Percentiles rank a stretch among this genome's conserved stretches.
Evolutionary conservation across 306 rosid species (phyloP).

Genomic region (Quercus alba): DNA sequence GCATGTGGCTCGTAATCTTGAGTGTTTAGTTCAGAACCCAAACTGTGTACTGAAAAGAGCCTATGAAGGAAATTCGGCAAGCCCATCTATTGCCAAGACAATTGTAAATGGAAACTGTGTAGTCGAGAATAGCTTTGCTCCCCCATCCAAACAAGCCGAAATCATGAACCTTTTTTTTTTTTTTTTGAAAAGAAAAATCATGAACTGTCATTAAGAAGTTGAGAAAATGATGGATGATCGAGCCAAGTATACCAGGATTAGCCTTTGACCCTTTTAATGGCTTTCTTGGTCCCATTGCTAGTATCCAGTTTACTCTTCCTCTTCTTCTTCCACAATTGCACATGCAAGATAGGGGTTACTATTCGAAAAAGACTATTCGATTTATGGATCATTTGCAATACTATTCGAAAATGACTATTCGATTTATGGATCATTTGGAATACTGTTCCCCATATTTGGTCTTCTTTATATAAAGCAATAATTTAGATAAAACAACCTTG

Average conservation of each 20-base stretch:
- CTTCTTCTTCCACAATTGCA: neutral
- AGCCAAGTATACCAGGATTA: constrained; percentile 4
- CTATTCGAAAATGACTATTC: constrained; percentile 21
- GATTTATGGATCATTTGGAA: constrained; percentile 15
- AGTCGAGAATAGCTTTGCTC: neutral
- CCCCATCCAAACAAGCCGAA: constrained; percentile 8
- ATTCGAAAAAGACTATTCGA: constrained; percentile 1
- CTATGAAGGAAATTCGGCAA: neutral
- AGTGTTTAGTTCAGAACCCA: neutral
- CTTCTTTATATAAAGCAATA: constrained; percentile 1
- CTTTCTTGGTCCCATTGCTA: constrained; percentile 8
- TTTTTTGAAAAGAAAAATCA: neutral
- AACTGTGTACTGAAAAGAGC: neutral
- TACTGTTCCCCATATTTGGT: neutral
- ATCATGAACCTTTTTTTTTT: neutral
- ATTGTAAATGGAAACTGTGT: no score
- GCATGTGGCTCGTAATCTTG: neutral
- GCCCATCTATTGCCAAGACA: no score
- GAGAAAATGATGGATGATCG: constrained; percentile 31
- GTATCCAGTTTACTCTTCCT: neutral
- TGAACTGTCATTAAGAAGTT: neutral
- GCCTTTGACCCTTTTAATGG: constrained; percentile 13
- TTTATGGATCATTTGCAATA: neutral
- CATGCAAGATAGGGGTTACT: constrained; percentile 4
- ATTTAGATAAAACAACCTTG: neutral